Conservation (phyloP, 2,329 filamentous ascomycete species). For the Triangularia setosa region DNA sequence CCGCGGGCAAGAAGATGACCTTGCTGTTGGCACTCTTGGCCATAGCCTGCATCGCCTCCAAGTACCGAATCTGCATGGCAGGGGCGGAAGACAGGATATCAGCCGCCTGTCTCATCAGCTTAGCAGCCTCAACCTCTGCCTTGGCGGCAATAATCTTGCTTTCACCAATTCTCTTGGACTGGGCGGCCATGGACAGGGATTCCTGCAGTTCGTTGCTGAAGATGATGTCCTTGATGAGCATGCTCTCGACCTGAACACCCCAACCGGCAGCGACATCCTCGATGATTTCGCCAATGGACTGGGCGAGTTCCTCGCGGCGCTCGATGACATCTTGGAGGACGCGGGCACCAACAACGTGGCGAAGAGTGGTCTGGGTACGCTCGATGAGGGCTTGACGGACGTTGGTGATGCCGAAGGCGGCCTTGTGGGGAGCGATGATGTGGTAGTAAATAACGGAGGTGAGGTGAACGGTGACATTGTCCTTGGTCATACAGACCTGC, state of each 20-base stretch:
- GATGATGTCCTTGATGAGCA: constrained; percentile 99
- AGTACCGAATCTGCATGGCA: constrained; percentile 96
- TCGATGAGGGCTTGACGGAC: constrained; percentile 94
- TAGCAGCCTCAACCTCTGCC: constrained; percentile 93
- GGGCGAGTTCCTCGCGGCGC: constrained; percentile 92
- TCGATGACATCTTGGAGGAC: constrained; percentile 98
- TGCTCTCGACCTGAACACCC: constrained; percentile 95
- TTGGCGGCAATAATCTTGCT: constrained; percentile 97
- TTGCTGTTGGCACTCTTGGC: constrained; percentile 88
- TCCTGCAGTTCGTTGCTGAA: constrained; percentile 96
- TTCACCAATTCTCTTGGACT: constrained; percentile 97
- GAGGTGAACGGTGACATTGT: constrained; percentile 91
- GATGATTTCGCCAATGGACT: constrained; percentile 94
- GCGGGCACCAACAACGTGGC: constrained; percentile 92
- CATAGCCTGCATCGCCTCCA: constrained; percentile 99
- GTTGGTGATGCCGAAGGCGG: constrained; percentile 93
- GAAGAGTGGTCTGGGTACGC: constrained; percentile 94
- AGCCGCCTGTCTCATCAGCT: constrained; percentile 88
- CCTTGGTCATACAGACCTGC: constrained; percentile 99
- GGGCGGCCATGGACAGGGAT: constrained; percentile 94
- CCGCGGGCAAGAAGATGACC: constrained; percentile 75
- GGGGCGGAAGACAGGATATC: constrained; percentile 89
- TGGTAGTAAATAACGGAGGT: constrained; percentile 99
- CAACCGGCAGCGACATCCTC: constrained; percentile 90
- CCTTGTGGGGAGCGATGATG: constrained; percentile 91